Conservation (phyloP, 345 rosid genomes). For the Heritiera littoralis region DNA sequence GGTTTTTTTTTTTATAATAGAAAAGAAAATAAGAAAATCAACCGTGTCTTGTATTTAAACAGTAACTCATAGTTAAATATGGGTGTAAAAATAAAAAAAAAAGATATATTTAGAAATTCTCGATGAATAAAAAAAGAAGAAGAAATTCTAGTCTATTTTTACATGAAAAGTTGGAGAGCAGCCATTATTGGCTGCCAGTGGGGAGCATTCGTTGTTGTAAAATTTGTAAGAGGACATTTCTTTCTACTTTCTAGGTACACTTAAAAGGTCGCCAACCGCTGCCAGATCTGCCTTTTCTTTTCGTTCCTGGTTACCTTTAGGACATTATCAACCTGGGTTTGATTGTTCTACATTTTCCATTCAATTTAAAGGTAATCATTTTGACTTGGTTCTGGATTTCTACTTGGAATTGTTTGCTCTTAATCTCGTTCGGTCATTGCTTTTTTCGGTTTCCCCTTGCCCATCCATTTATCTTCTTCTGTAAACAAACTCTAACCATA, state of each 20-base stretch:
- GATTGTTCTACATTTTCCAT: neutral
- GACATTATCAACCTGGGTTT: neutral
- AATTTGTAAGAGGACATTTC: neutral
- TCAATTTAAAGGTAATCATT: neutral
- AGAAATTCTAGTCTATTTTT: too few species aligned
- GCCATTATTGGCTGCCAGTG: neutral
- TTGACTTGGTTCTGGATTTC: neutral
- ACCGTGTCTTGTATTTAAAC: too few species aligned
- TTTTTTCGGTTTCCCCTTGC: neutral
- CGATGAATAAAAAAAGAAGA: too few species aligned
- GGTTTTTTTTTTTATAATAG: too few species aligned
- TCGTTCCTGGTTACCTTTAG: neutral
- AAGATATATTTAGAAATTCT: too few species aligned
- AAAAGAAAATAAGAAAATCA: too few species aligned
- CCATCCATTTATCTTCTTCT: neutral
- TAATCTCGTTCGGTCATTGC: neutral
- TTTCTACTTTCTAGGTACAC: neutral
- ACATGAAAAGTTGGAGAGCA: neutral
- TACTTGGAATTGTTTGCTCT: neutral
- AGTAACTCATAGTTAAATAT: too few species aligned
- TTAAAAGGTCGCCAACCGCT: neutral
- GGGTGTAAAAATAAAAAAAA: too few species aligned
- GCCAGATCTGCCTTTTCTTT: neutral
- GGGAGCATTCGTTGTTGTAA: neutral
- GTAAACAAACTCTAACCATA: neutral